Base-by-base conservation (phyloP, 257 asterid species). In the Gentiana dahurica region DNA sequence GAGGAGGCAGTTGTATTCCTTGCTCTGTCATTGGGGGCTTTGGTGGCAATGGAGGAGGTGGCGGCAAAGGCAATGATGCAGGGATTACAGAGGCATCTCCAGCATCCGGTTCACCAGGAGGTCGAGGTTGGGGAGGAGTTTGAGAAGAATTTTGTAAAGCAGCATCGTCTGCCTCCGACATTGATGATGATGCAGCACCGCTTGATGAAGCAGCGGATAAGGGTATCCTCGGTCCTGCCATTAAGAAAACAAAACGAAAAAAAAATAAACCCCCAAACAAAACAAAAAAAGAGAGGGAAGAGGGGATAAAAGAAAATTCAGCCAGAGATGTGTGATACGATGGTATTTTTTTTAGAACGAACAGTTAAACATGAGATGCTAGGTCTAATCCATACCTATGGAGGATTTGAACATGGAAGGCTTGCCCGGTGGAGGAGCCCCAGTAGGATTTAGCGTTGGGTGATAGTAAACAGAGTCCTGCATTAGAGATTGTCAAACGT, bases 401-500 rank as follows among this genome's bases (percentile, higher is more conserved):
- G 95, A 85, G 54, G 98, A 86, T 70, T 92, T 92, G 65, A 81
- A 92, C 99, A 92, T 85, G 48, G 95, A 97, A 69, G 95, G 95
- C 66, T 92, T 92, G 57, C 99, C 99, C 49, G 97, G 99, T 12
- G 99, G 99, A 39, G 99, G 99, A 59, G 97, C 97, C 60, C 99
- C 99, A 59, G 97, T 81, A 65, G 99, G 99, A 78, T 92, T 92
- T 55, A 88, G 78, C 12, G 95, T 92, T 10, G 97, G 99, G 76
- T 92, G 99, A 72, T 80, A 88, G 68, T 92, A 92, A 55, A 92
- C 99, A 1, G 99, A 92, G 75, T 92, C 99, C 97, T 92, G 81
- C 85, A 71, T 33, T 65, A 68, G 9, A 41, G 46, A 10, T 41
- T 1, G 46, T 55, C 34, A 62, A 52, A 57, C 43, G 37, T 65